Conservation (phyloP, 2,329 filamentous ascomycete species). For the Aspergillus brasiliensis region DNA sequence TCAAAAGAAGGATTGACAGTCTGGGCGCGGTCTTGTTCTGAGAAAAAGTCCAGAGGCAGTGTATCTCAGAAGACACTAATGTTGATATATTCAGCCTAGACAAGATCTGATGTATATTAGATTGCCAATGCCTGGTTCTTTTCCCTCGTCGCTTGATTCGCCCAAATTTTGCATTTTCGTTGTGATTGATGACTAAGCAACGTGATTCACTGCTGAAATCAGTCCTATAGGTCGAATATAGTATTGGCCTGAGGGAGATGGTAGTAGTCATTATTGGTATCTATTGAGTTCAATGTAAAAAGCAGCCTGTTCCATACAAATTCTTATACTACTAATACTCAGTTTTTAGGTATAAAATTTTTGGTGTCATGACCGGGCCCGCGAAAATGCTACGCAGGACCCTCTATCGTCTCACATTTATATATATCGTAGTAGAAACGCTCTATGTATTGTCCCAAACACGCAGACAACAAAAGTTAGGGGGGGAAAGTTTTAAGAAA, state of each 20-base stretch:
- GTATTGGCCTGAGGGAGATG: not conserved
- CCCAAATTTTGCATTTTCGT: conserved; percentile 12
- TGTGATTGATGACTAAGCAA: conserved; percentile 21
- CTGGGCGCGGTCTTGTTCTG: too few relatives aligned
- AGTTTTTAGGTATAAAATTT: not conserved
- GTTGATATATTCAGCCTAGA: not conserved
- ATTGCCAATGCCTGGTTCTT: not conserved
- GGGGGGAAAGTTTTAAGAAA: too few relatives aligned
- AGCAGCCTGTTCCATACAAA: too few relatives aligned
- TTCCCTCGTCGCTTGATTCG: not conserved
- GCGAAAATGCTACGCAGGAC: not conserved
- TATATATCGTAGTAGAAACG: not conserved
- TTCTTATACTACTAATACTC: too few relatives aligned
- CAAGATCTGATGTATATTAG: not conserved
- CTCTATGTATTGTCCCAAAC: not conserved
- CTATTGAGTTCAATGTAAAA: too few relatives aligned
- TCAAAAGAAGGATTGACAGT: not conserved
- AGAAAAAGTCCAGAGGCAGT: not conserved
- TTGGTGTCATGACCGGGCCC: not conserved
- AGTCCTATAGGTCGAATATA: not conserved
- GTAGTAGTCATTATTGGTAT: not conserved
- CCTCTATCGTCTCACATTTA: not conserved
- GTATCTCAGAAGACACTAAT: not conserved
- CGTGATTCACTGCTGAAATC: not conserved
- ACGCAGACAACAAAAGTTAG: not conserved